A percentile compares a stretch with the other conserved stretches of the same genome.
These are phyloP conservation scores for Paulinella micropora DNA, from an alignment of 78 protist genomes.

Conservation along the genomic window DNA sequence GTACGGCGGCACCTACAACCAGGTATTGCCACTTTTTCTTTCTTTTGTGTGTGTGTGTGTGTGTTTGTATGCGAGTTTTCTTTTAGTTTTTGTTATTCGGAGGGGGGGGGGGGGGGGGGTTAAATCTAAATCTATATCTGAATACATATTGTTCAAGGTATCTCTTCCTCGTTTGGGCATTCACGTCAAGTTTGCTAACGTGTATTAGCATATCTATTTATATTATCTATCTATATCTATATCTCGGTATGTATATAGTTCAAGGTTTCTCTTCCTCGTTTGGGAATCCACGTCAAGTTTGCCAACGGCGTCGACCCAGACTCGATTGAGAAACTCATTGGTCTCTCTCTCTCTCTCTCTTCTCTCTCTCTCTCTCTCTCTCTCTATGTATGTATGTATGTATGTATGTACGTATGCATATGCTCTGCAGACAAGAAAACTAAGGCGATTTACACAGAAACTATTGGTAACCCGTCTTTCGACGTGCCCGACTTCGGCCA, in stretches of 20 bases:
- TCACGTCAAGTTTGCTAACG: no score
- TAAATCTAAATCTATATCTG: no score
- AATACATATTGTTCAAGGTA: no score
- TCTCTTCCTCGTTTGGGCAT: no score
- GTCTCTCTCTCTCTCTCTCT: not conserved
- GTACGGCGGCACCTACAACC: constrained; percentile 38
- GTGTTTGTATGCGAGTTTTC: no score
- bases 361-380: not conserved
- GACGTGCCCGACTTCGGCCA: constrained; percentile 50
- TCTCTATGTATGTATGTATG: not conserved
- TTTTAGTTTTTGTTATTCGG: no score
- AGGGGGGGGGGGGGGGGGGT: no score
- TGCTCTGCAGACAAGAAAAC: constrained; percentile 14
- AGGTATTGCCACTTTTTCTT: no score
- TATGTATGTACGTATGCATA: not conserved
- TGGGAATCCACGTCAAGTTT: constrained; percentile 27
- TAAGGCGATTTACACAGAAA: constrained; percentile 35
- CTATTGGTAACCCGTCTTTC: constrained; percentile 28
- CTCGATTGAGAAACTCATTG: constrained; percentile 7
- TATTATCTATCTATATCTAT: no score
- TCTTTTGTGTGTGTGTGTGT: no score
- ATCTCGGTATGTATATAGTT: no score
- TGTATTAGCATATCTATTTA: no score
- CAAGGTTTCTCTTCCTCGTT: constrained; percentile 4
- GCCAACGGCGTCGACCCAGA: constrained; percentile 23